Evolutionary conservation across 441 rosid species (phyloP).

Genomic region (Eutrema salsugineum): DNA sequence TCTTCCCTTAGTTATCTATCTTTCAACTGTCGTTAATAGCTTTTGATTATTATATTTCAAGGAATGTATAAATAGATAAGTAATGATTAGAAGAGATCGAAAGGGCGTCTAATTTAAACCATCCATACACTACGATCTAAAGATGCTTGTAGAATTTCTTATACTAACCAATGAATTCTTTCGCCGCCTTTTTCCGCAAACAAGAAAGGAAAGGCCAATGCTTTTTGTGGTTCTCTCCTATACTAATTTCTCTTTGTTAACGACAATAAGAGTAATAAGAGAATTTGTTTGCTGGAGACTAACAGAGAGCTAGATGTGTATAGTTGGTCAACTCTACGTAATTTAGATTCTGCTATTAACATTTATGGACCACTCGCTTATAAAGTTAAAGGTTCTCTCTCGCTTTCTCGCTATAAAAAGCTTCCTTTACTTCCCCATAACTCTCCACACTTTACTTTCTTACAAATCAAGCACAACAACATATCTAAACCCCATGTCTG

Average conservation of each 20-base stretch:
- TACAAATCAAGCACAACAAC: background rate
- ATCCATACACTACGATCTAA: constrained; percentile 27
- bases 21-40: background rate
- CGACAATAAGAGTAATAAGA: background rate
- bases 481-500: constrained; percentile 20
- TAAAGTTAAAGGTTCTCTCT: constrained; percentile 26
- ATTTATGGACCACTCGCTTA: constrained; percentile 25
- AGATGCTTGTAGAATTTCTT: constrained; percentile 23
- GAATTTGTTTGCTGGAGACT: background rate
- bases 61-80: constrained; percentile 6
- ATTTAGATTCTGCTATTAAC: constrained; percentile 19
- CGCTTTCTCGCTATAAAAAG: constrained; percentile 17
- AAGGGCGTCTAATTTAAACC: constrained; percentile 26
- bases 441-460: constrained; percentile 29
- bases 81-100: constrained; percentile 23
- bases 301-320: background rate
- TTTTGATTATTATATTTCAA: background rate
- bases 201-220: background rate
- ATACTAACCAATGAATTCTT: constrained; percentile 23
- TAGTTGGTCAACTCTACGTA: constrained; percentile 34
- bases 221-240: constrained; percentile 1
- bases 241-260: background rate
- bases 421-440: constrained; percentile 20
- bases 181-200: background rate
- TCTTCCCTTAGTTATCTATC: background rate